Conservation (phyloP, 768 basidiomycete species). For the Sistotremastrum suecicum region DNA sequence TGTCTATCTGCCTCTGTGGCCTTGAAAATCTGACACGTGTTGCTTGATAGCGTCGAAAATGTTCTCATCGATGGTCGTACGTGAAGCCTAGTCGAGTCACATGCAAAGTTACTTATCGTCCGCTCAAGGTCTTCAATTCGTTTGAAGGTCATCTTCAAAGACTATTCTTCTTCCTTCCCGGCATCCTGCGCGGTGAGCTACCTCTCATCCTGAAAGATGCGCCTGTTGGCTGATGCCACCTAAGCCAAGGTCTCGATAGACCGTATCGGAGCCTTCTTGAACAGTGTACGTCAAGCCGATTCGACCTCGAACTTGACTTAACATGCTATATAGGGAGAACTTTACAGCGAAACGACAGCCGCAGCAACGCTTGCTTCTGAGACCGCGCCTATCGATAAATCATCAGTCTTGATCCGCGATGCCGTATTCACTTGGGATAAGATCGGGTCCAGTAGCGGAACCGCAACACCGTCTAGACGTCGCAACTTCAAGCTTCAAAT, state of each 20-base stretch:
- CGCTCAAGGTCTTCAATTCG: constrained; percentile 37
- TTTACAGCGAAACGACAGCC: constrained; percentile 4
- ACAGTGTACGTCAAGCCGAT: constrained; percentile 9
- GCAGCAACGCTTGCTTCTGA: constrained; percentile 3
- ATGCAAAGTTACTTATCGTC: constrained; percentile 4
- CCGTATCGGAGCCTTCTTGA: constrained; percentile 25
- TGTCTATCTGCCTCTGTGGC: constrained; percentile 1
- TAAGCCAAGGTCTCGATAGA: constrained; percentile 24
- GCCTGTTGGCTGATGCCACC: constrained; percentile 7
- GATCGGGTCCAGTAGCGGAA: constrained; percentile 13
- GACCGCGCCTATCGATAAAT: constrained; percentile 21
- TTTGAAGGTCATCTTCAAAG: constrained; percentile 34
- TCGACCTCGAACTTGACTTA: not conserved
- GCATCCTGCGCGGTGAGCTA: constrained; percentile 13
- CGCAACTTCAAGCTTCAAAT: constrained; percentile 28
- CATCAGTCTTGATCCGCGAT: constrained; percentile 21
- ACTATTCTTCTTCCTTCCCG: constrained; percentile 19
- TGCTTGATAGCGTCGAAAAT: constrained; percentile 18
- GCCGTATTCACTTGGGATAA: constrained; percentile 49
- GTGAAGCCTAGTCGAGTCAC: no score
- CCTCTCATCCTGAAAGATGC: constrained; percentile 22
- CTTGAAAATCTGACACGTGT: not conserved
- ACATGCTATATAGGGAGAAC: constrained; percentile 15
- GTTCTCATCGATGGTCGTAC: constrained; percentile 21
- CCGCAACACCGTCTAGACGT: constrained; percentile 28